These are phyloP conservation scores for Volutella citrinella DNA, from an alignment of 2,329 filamentous ascomycete genomes.

Conservation along the genomic window DNA sequence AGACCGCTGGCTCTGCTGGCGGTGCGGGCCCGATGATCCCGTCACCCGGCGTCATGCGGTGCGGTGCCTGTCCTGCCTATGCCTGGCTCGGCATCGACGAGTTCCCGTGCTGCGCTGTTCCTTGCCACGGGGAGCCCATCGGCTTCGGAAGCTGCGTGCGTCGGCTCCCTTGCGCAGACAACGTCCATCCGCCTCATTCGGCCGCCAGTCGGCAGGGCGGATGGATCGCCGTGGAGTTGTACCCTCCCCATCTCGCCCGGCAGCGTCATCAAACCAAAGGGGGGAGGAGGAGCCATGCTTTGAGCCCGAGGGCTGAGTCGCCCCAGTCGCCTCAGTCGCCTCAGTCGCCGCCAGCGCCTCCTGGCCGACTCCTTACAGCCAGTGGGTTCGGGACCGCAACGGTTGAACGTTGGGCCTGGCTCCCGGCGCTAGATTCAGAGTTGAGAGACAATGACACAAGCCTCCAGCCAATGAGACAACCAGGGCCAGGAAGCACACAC, in stretches of 20 bases:
- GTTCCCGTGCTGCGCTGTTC: conserved; percentile 8
- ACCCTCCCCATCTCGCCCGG: conserved; percentile 11
- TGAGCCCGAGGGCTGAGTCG: conserved; percentile 6
- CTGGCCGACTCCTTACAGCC: conserved; percentile 7
- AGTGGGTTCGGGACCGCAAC: conserved; percentile 14
- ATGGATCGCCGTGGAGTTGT: conserved; percentile 18
- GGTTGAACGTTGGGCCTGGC: conserved; percentile 16
- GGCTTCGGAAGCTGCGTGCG: conserved; percentile 4
- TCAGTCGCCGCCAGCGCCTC: too few relatives aligned
- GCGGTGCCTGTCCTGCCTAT: conserved; percentile 8
- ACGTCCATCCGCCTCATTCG: conserved; percentile 13
- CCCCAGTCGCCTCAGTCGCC: conserved; percentile 9
- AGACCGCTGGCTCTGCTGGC: too few relatives aligned
- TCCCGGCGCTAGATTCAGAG: conserved; percentile 11
- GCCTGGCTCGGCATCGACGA: conserved; percentile 13
- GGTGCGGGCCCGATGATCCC: conserved; percentile 19
- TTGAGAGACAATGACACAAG: conserved; percentile 12
- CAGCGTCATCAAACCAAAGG: conserved; percentile 6
- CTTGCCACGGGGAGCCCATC: conserved; percentile 2
- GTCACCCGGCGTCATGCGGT: conserved; percentile 15
- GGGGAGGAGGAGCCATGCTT: conserved; percentile 2
- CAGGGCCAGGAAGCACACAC: too few relatives aligned
- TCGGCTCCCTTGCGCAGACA: conserved; percentile 20
- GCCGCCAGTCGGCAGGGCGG: conserved; percentile 11
- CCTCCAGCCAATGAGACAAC: too few relatives aligned